Evolutionary conservation across 129 eudicot genomes (phyloP), one percentile per base, ranked within the genome.

Genomic region (Pseudognaphalium luteoalbum): DNA sequence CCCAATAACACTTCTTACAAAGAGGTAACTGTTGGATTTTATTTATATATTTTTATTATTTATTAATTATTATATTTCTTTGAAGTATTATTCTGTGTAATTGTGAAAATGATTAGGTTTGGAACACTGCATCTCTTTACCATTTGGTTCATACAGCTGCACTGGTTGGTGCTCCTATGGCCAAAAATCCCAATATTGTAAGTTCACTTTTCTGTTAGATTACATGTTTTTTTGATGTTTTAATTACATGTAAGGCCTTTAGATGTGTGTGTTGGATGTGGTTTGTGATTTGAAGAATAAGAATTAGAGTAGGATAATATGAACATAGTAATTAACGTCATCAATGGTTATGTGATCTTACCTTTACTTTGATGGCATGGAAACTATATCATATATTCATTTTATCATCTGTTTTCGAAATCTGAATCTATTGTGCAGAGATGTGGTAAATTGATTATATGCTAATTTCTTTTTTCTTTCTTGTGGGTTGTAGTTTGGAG

Each of bases 141-240:
- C 98, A 94, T 84, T 81, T 94, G 86, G 93, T 83, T 75, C 98
- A 94, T 76, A 88, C 98, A n/a, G 93, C 98, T 12, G 97, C 97
- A 57, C 66, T 94, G 76, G 65, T 94, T 78, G 93, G 91, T 78
- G 96, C 97, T 76, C 98, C 98, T 54, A 17, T 91, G 2, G 81
- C 97, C 42, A 82, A 78, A 51, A 84, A 83, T 86, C 97, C 98
- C 11, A 83, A 85, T 76, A 80, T 89, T 71, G 98, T 93, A 83
- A 83, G 89, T 57, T 17, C 62, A 4, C 54, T 47, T 14, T 12
- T 44, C 50, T 11, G 2, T 42, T 42, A 2, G 4, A 10, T 14
- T 78, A 3, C 41, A 1, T 68, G 34, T 16, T 8, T 68, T 74
- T 29, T 54, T 28, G 1, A 25, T 25, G 28, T 25, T 25, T 25